These are phyloP conservation scores for Dicorynia guianensis DNA, from an alignment of 306 rosid species.

Conservation along the genomic window DNA sequence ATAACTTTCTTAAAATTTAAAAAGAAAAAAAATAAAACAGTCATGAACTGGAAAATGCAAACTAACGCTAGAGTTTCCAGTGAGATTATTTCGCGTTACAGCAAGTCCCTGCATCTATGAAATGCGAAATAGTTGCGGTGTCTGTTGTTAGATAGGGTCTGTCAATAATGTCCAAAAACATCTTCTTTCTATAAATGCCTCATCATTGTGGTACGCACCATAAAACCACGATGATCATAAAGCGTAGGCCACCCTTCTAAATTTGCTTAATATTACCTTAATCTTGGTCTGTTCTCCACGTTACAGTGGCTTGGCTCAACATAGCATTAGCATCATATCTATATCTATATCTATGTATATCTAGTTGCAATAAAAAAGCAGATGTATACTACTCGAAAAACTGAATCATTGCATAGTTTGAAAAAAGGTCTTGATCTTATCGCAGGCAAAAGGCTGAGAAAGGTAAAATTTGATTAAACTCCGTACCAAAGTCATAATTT, in stretches of 20 bases:
- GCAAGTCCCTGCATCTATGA: slow-evolving; percentile 20
- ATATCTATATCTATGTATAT: too few relatives aligned
- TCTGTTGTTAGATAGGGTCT: too few relatives aligned
- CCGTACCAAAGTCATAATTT: neutral
- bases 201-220: neutral
- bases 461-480: neutral
- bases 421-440: neutral
- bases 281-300: slow-evolving; percentile 17
- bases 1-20: too few relatives aligned
- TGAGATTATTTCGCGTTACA: neutral
- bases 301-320: slow-evolving; percentile 20
- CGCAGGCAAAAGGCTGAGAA: neutral
- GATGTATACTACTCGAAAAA: neutral
- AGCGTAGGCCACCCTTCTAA: neutral
- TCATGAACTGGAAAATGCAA: neutral
- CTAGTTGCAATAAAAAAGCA: neutral
- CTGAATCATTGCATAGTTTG: neutral
- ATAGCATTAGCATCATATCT: slow-evolving; percentile 6
- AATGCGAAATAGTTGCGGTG: neutral
- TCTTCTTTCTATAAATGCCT: slow-evolving; percentile 22
- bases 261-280: neutral
- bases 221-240: slow-evolving; percentile 11
- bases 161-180: slow-evolving; percentile 31
- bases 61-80: slow-evolving; percentile 9
- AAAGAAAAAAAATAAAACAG: too few relatives aligned